Conservation (phyloP, 2,329 filamentous ascomycete genomes). For the Fusarium scirpi region DNA sequence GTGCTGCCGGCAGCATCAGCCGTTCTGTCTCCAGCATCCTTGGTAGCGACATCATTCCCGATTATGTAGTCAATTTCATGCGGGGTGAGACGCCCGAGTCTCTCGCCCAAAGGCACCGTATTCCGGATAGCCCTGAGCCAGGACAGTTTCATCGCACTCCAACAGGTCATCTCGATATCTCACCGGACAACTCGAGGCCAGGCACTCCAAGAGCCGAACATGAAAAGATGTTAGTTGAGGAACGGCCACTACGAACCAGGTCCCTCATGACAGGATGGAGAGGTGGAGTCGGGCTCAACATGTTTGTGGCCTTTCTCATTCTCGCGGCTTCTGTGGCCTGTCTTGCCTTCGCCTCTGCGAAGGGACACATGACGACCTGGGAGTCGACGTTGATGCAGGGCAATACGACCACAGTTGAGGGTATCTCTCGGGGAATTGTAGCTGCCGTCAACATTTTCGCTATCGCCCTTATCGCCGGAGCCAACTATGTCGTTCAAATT, state of each 20-base stretch:
- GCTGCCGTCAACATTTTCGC: constrained; percentile 59
- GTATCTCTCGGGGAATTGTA: constrained; percentile 57
- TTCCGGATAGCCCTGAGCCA: constrained; percentile 46
- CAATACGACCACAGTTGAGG: constrained; percentile 52
- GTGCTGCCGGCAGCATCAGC: constrained; percentile 46
- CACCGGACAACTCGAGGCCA: constrained; percentile 36
- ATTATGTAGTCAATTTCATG: constrained; percentile 68
- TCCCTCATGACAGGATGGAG: constrained; percentile 59
- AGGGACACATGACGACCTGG: constrained; percentile 50
- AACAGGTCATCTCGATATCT: constrained; percentile 36
- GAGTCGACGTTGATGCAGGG: constrained; percentile 56
- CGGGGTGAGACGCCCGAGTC: constrained; percentile 67
- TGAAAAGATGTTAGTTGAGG: constrained; percentile 45
- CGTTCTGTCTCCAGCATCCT: constrained; percentile 50
- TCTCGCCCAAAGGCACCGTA: constrained; percentile 58
- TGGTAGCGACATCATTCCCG: constrained; percentile 62
- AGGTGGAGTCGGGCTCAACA: constrained; percentile 60
- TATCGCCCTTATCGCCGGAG: constrained; percentile 60
- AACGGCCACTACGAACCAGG: constrained; percentile 42
- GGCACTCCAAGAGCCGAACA: constrained; percentile 41
- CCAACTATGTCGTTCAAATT: constrained; percentile 67
- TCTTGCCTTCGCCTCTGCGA: constrained; percentile 54
- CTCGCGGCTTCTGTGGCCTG: constrained; percentile 55
- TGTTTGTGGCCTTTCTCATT: constrained; percentile 55
- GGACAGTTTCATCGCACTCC: constrained; percentile 36